Conservation (phyloP, 73 alveolate species). For the Paramecium biaurelia region DNA sequence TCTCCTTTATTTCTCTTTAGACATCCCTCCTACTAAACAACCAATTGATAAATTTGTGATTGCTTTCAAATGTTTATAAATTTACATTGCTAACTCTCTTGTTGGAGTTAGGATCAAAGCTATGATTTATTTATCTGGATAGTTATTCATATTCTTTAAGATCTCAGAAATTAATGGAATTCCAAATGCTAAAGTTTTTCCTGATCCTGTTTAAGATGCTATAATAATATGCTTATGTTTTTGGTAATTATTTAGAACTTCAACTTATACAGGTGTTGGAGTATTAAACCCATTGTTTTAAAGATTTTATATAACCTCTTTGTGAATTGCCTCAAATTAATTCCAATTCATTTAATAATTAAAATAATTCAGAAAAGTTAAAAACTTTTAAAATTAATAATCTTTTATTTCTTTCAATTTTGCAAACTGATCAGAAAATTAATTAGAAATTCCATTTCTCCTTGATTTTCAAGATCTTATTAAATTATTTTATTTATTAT, state of each 20-base stretch:
- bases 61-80: slow-evolving; percentile 84
- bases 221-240: slow-evolving; percentile 40
- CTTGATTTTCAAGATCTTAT: neutral
- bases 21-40: slow-evolving; percentile 95
- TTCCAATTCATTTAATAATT: slow-evolving; percentile 49
- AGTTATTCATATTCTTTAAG: slow-evolving; percentile 65
- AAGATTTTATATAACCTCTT: neutral
- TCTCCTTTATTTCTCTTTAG: slow-evolving; percentile 92
- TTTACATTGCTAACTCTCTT: slow-evolving; percentile 93
- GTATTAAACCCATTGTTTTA: neutral
- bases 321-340: slow-evolving; percentile 53
- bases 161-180: slow-evolving; percentile 90
- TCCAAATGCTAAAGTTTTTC: slow-evolving; percentile 95
- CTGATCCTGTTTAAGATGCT: slow-evolving; percentile 84
- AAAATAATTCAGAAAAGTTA: neutral
- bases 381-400: neutral
- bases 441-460: no score
- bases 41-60: slow-evolving; percentile 76
- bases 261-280: slow-evolving; percentile 54
- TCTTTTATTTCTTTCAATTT: neutral
- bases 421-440: neutral
- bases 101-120: slow-evolving; percentile 92
- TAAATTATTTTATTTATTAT: neutral
- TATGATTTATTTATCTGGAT: slow-evolving; percentile 74
- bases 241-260: slow-evolving; percentile 46